Percentiles rank a stretch among this genome's conserved stretches.
Conservation (phyloP, 129 eudicot species). For the Centrapalus pauciflorus region DNA sequence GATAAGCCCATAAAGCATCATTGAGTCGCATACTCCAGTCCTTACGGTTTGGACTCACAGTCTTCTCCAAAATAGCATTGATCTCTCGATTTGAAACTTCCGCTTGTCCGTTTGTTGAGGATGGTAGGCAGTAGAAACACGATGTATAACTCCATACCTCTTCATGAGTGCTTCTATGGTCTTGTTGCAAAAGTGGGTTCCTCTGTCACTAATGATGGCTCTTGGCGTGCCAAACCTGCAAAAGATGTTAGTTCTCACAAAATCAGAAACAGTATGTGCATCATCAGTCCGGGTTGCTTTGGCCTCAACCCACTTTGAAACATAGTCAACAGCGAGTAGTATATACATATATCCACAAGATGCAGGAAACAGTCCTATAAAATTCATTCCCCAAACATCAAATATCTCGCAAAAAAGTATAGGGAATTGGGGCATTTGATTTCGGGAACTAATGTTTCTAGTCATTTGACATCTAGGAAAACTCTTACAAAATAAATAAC, state of each 20-base stretch:
- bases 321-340: neutral
- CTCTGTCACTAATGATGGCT: constrained; percentile 16
- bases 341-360: neutral
- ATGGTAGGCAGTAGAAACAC: neutral
- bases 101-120: constrained; percentile 1
- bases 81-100: constrained; percentile 11
- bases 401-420: constrained; percentile 8
- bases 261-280: constrained; percentile 2
- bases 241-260: constrained; percentile 17
- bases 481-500: constrained; percentile 8
- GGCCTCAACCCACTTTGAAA: neutral
- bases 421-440: constrained; percentile 3
- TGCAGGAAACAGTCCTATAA: constrained; percentile 1
- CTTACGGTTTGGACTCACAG: constrained; percentile 6
- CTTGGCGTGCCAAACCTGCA: neutral
- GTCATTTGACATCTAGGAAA: constrained; percentile 5
- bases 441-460: neutral
- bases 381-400: constrained; percentile 3
- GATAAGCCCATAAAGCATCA: constrained; percentile 9
- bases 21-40: constrained; percentile 10
- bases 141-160: constrained; percentile 18
- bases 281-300: neutral
- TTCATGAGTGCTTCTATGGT: constrained; percentile 6
- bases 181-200: constrained; percentile 21
- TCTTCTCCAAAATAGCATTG: constrained; percentile 5